These are phyloP conservation scores for Kalanchoe fedtschenkoi DNA, from an alignment of 164 flowering plant species.

Conservation along the genomic window DNA sequence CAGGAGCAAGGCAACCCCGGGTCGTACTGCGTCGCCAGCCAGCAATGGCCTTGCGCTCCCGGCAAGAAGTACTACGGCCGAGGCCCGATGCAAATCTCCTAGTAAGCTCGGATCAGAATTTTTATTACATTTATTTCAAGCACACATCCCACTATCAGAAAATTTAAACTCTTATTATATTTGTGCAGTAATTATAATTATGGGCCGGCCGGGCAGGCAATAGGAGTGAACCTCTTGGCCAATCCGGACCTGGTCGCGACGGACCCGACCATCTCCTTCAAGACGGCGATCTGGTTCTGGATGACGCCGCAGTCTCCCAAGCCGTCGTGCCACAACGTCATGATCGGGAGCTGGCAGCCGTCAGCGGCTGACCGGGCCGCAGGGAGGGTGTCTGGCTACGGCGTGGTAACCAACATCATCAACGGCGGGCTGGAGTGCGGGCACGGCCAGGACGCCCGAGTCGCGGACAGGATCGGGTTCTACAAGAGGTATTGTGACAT, in stretches of 20 bases:
- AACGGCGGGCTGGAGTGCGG: constrained; percentile 22
- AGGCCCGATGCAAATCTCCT: constrained; percentile 31
- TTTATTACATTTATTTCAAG: background rate
- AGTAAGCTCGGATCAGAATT: constrained; percentile 12
- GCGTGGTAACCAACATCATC: constrained; percentile 18
- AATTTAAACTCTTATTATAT: background rate
- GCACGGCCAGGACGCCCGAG: constrained; percentile 4
- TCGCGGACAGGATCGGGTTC: constrained; percentile 17
- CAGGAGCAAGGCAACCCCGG: constrained; percentile 14
- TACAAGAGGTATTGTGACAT: constrained; percentile 15
- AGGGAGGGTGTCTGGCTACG: constrained; percentile 15
- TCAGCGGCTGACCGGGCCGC: constrained; percentile 9
- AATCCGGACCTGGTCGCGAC: constrained; percentile 15
- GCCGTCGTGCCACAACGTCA: constrained; percentile 17
- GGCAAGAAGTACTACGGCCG: constrained; percentile 31
- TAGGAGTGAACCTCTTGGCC: constrained; percentile 11
- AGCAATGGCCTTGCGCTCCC: constrained; percentile 25
- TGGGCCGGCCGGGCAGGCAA: constrained; percentile 10
- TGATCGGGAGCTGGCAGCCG: constrained; percentile 17
- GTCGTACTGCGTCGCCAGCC: constrained; percentile 7
- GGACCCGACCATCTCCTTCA: constrained; percentile 14
- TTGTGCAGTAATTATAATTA: constrained; percentile 11
- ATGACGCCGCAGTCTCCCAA: constrained; percentile 18
- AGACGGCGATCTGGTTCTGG: constrained; percentile 22
- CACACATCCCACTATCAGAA: too few relatives aligned